Evolutionary conservation across 176 grass and related monocot genomes (phyloP), one percentile per base, ranked within the genome.

Genomic region (Cenchrus fungigraminus): DNA sequence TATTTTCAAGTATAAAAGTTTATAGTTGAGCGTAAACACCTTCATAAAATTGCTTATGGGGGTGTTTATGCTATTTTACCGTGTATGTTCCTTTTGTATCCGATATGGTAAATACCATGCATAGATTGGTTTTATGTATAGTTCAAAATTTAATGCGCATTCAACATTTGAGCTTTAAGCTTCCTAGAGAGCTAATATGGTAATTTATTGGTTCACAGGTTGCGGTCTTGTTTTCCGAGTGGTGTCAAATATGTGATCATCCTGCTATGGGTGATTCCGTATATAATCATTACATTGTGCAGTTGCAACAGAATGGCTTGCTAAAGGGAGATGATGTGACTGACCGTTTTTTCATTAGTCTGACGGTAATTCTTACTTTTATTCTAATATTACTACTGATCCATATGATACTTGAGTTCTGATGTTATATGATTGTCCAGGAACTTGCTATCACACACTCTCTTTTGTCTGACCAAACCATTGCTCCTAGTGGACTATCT

Each of bases 241-340:
- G 96, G 96, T 98, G 91, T 60, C 91, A 93, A 68, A 90, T 95
- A 73, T 95, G 89, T 79, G 96, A 98, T 76, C 96, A 83, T 84
- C 96, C 93, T 64, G 79, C 72, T 71, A 79, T 81, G 80, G 89
- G 91, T 90, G 93, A 98, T 92, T 81, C 93, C 20, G 74, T 84
- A 61, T 98, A 93, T 71, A 82, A 80, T 80, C 96, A 92, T 87
- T 88, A 95, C 80, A 89, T 95, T 73, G 70, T 80, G 45, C 93
- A 95, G 66, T 70, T 95, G 68, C 91, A 98, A 89, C 96, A 95
- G 57, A 84, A 78, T 75, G 91, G 93, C 75, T 88, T 98, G 64
- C 87, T 98, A 45, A 93, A 90, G 81, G 93, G 89, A n/a, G 93
- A 98, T 92, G 96, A 98, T 82, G 80, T 92, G 76, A 95, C 81